Base-by-base conservation (phyloP, 73 alveolate genomes). In the Paramecium tetraurelia region DNA sequence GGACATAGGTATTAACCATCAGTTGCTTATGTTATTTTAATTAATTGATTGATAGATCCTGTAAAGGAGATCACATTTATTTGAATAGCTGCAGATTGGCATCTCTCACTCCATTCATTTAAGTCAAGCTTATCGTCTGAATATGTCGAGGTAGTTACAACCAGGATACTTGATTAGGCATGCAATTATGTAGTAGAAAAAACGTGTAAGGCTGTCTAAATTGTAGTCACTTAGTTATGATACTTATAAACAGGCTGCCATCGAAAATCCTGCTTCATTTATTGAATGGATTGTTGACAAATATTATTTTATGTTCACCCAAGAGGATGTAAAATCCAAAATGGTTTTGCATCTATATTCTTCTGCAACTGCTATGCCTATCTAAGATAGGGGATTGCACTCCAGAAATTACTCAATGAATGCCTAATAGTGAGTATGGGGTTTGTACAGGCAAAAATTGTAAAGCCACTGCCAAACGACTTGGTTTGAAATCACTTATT, bases 181-280 rank as follows among this genome's bases (percentile, higher is more conserved):
- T 77, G 89, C 44, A 46, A 18, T 77, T 77, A 40, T 11, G 89
- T 77, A 6, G 44, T 9, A 2, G 89, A 41, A 77, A 77, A 77
- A 0, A 24, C 44, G 43, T 40, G 31, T 22, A 43, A 77, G 20
- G 89, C 89, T 11, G 89, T 43, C 89, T 77, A 29, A 40, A 41
- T 22, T 77, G 6, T 8, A 20, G 16, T 50, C 31, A 46, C 53
- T 46, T 43, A 11, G 7, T 29, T 16, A 4, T 24, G 35, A 38
- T 77, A 77, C 89, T 46, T 77, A 46, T 43, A 77, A 46, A 80
- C 90, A 80, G 8, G 57, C 72, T 24, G 76, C 90, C 57, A 80
- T 41, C 21, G 90, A 80, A 80, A 80, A 80, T 20, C 90, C 90
- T 1, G 57, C 90, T 80, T 80, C 90, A 41, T 41, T 44, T 40